These are phyloP conservation scores for Musa schizocarpa DNA, from an alignment of 176 grass and related monocot species.

Conservation along the genomic window DNA sequence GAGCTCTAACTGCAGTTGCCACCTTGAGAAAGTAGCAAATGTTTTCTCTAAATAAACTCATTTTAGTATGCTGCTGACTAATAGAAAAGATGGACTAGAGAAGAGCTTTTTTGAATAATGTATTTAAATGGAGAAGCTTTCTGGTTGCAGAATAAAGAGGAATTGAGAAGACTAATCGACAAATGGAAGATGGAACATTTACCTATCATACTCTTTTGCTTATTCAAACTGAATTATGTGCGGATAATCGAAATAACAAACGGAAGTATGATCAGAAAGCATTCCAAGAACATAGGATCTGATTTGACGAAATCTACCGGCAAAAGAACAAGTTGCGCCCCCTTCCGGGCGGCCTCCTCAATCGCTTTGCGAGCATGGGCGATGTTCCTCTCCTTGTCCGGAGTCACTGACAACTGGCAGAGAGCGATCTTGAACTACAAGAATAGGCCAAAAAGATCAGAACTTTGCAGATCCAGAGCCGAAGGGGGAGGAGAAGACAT, in stretches of 20 bases:
- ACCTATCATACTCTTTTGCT: no score
- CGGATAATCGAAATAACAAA: not conserved
- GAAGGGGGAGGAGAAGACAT: not conserved
- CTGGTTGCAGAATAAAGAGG: no score
- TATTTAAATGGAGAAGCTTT: no score
- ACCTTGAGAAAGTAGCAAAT: not conserved
- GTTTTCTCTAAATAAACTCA: not conserved
- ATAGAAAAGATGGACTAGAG: no score
- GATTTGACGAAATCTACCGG: constrained; percentile 38
- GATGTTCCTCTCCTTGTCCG: constrained; percentile 83
- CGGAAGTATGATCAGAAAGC: not conserved
- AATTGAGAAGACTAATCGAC: no score
- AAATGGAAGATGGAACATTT: no score
- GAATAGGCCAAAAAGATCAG: not conserved
- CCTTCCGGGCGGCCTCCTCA: constrained; percentile 51
- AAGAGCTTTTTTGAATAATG: no score
- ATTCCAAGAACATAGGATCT: not conserved
- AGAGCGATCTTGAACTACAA: constrained; percentile 85
- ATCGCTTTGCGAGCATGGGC: constrained; percentile 62
- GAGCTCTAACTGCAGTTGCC: not conserved
- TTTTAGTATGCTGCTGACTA: no score
- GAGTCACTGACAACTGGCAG: constrained; percentile 75
- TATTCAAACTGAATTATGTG: no score
- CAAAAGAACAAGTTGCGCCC: constrained; percentile 86
- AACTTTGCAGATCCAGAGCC: not conserved